phyloP scores from a whole-genome alignment of 1,284 basidiomycete species.

The Trichosporon inkin region DNA sequence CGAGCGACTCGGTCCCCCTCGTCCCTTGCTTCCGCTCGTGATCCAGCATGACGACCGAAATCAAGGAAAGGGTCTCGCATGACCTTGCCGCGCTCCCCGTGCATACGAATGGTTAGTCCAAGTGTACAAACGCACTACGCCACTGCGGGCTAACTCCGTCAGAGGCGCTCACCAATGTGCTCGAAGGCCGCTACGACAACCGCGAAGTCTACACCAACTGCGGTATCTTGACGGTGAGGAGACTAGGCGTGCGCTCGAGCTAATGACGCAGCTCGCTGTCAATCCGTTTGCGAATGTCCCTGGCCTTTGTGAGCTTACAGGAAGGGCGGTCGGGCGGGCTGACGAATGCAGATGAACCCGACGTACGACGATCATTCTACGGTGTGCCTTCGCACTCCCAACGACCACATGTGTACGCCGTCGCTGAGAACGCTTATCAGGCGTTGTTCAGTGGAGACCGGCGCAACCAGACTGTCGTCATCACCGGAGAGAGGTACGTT shows the following conservation, averaged over 20 bases:
- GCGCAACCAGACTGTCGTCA: constrained; percentile 23
- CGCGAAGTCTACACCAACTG: constrained; percentile 20
- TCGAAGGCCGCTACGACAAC: constrained; percentile 14
- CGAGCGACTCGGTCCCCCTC: not conserved
- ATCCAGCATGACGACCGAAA: not conserved
- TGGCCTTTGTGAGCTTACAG: constrained; percentile 15
- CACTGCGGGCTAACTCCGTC: not conserved
- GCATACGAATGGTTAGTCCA: constrained; percentile 8
- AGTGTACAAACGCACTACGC: not conserved
- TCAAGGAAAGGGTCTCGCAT: constrained; percentile 5
- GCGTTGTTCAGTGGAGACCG: constrained; percentile 11
- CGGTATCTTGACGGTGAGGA: constrained; percentile 18
- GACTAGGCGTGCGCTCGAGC: too few relatives aligned
- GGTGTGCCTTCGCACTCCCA: constrained; percentile 13
- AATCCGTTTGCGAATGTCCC: constrained; percentile 20
- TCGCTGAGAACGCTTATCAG: constrained; percentile 21
- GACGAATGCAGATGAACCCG: constrained; percentile 11
- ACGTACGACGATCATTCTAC: constrained; percentile 17
- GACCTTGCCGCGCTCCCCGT: constrained; percentile 5
- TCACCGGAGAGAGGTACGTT: constrained; percentile 24
- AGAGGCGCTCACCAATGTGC: constrained; percentile 21
- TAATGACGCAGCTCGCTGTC: constrained; percentile 14
- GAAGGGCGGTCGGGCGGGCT: not conserved
- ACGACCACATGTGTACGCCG: constrained; percentile 22
- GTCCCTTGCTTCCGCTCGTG: not conserved